phyloP scores from a whole-genome alignment of 2,329 filamentous ascomycete species.

The Clonostachys rosea region DNA sequence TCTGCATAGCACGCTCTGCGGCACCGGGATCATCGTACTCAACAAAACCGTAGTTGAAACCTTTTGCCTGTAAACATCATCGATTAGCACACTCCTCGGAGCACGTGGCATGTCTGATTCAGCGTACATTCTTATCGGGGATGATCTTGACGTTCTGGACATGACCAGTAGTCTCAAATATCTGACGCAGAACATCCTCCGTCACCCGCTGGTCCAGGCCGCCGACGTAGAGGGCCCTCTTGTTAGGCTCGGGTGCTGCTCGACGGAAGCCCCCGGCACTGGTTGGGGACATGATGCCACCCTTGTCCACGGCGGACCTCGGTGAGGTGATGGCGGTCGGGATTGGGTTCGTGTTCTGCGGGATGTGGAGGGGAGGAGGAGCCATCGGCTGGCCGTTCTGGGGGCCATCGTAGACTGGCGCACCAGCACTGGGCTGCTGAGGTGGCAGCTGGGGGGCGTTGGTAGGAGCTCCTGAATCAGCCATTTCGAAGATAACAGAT shows the following conservation, averaged over 20 bases:
- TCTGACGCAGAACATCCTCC: conserved; percentile 93
- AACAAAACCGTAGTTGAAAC: conserved; percentile 98
- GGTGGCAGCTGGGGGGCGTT: conserved; percentile 63
- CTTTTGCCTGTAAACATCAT: conserved; percentile 66
- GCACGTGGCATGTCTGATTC: neutral
- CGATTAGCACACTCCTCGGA: neutral
- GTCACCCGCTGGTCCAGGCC: conserved; percentile 93
- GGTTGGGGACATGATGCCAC: conserved; percentile 76
- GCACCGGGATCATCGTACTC: conserved; percentile 98
- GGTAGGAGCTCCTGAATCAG: conserved; percentile 66
- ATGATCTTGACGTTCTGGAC: conserved; percentile 99
- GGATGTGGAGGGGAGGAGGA: conserved; percentile 87
- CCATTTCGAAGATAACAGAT: conserved; percentile 46
- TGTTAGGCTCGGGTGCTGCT: conserved; percentile 95
- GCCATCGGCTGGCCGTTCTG: conserved; percentile 67
- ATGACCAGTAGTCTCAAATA: conserved; percentile 97
- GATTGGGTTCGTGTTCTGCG: conserved; percentile 93
- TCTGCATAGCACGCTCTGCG: conserved; percentile 95
- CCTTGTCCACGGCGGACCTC: conserved; percentile 62
- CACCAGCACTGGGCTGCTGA: conserved; percentile 63
- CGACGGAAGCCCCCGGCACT: conserved; percentile 80
- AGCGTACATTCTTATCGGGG: conserved; percentile 95
- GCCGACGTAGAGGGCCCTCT: conserved; percentile 93
- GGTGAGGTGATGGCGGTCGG: conserved; percentile 89
- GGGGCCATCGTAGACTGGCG: conserved; percentile 71